These are phyloP conservation scores for Amanita polypyramis DNA, from an alignment of 768 basidiomycete genomes.

Conservation along the genomic window DNA sequence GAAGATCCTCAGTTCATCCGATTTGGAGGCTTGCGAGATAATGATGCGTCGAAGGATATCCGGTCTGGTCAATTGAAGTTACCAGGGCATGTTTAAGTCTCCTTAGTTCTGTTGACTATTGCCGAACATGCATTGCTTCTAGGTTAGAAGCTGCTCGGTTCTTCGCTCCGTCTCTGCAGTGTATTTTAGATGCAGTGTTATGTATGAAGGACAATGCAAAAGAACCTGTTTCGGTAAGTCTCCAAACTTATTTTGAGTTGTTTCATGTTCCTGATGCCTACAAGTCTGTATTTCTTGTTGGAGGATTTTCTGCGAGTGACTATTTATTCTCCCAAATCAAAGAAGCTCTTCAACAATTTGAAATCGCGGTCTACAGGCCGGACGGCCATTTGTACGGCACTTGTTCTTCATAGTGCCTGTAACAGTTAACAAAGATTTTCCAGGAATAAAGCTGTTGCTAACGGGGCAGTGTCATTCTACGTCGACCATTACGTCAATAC, in stretches of 20 bases:
- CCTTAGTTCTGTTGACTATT: neutral
- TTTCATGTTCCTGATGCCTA: neutral
- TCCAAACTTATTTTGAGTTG: too few species aligned
- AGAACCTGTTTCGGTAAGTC: neutral
- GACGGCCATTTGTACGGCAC: conserved; percentile 31
- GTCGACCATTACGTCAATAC: conserved; percentile 11
- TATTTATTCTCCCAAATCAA: conserved; percentile 28
- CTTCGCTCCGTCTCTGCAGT: conserved; percentile 13
- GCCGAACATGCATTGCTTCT: neutral
- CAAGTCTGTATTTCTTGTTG: conserved; percentile 26
- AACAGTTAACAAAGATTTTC: neutral
- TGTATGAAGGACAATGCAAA: conserved; percentile 1
- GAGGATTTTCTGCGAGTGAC: conserved; percentile 36
- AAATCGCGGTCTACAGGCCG: conserved; percentile 25
- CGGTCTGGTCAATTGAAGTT: conserved; percentile 29
- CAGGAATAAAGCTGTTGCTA: conserved; percentile 14
- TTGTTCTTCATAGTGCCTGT: neutral
- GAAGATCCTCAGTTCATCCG: conserved; percentile 27
- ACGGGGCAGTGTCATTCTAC: conserved; percentile 15
- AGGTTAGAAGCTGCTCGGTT: conserved; percentile 12
- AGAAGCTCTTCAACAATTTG: conserved; percentile 17
- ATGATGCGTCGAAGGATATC: conserved; percentile 24
- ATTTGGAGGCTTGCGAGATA: conserved; percentile 29
- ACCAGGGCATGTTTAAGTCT: conserved; percentile 12
- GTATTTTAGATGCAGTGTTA: conserved; percentile 8